Conservation (phyloP, 495 filamentous ascomycete species). For the Parathielavia appendiculata region DNA sequence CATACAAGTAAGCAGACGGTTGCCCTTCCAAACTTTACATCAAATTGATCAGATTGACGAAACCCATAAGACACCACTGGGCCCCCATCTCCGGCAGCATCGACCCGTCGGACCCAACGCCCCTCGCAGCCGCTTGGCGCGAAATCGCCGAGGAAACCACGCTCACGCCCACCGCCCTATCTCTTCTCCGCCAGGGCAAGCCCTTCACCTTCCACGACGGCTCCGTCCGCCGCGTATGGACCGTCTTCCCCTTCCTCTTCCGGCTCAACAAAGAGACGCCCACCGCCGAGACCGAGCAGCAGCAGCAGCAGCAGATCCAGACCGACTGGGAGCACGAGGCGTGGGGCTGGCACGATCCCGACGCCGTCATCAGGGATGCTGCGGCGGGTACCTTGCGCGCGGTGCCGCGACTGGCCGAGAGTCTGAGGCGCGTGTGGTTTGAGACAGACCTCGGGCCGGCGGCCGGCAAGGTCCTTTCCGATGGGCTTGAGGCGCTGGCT, state of each 20-base stretch:
- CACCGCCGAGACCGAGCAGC: not conserved
- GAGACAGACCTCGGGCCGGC: constrained; percentile 40
- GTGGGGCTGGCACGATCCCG: constrained; percentile 53
- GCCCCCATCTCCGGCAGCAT: constrained; percentile 60
- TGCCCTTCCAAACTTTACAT: too few species aligned
- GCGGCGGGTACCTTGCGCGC: constrained; percentile 40
- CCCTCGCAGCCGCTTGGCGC: constrained; percentile 54
- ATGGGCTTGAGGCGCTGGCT: constrained; percentile 44
- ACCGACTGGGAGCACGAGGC: constrained; percentile 61
- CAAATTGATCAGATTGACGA: too few species aligned
- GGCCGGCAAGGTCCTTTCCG: constrained; percentile 41
- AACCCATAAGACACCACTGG: constrained; percentile 41
- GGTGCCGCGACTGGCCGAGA: constrained; percentile 54
- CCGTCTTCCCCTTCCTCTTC: constrained; percentile 58
- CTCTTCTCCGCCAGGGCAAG: constrained; percentile 53
- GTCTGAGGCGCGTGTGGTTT: constrained; percentile 53
- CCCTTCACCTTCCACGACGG: constrained; percentile 53
- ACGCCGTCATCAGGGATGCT: constrained; percentile 28
- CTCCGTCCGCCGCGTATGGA: constrained; percentile 54
- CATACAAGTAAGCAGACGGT: constrained; percentile 43
- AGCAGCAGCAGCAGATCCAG: constrained; percentile 39
- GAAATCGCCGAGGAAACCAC: constrained; percentile 60
- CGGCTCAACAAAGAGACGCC: constrained; percentile 39
- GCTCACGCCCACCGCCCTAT: constrained; percentile 42
- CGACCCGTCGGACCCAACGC: constrained; percentile 44